Evolutionary conservation across 768 basidiomycete species (phyloP), one percentile per base, ranked within the genome.

Genomic region (Naganishia friedmannii): DNA sequence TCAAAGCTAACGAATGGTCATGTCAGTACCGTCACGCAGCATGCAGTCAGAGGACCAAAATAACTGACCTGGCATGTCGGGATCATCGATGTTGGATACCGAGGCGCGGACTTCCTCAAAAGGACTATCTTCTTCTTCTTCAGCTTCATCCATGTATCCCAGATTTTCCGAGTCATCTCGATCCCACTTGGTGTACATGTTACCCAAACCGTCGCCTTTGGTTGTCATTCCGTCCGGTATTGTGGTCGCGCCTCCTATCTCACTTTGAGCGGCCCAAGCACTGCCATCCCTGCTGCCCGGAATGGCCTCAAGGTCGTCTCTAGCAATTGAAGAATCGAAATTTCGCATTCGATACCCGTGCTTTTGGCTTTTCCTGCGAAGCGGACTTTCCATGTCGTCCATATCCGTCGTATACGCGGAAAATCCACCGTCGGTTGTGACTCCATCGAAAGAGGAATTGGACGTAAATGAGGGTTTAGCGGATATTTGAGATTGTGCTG

Each of bases 31-130:
- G 28, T 17, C n/a, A 29, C n/a, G 31, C 28, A 29, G 19, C 7
- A 56, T 12, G n/a, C 32, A 23, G 34, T 6, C 15, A 39, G 34
- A 57, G 12, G 34, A 19, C 4, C 15, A 12, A 21, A 26, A 19
- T 10, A 2, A 73, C 77, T 68, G 66, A 82, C 81, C 77, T 2
- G 96, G 95, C 93, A 98, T 97, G 71, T 97, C 93, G n/a, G 92
- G 90, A 82, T 99, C 96, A 79, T 99, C 96, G 73, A 93, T 89
- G 76, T 98, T 98, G 45, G 93, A 96, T n/a, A 99, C 96, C 13
- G 91, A 92, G 0, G 92, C 93, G 34, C 95, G 87, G 12, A 99
- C 96, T 84, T 98, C 96, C 0, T 93, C 90, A 83, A 90, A 99
- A 0, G 95, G 96, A 72, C 90, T 92, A 79, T 99, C 34, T n/a